phyloP scores from a whole-genome alignment of 2,329 filamentous ascomycete species.

The Trichoderma citrinoviride region DNA sequence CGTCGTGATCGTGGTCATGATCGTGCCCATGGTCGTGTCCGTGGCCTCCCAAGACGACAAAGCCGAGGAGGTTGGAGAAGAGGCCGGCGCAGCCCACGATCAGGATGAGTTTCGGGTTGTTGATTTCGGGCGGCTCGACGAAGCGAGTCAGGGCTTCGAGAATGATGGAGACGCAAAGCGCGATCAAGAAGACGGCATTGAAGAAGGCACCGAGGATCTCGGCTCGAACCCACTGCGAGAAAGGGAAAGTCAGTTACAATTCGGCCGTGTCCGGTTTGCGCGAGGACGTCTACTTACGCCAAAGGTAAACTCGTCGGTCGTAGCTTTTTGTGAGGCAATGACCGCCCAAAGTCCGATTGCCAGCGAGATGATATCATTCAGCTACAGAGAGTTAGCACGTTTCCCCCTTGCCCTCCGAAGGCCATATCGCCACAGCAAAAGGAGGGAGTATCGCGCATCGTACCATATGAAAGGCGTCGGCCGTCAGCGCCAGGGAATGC shows the following conservation, averaged over 20 bases:
- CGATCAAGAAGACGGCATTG: slow-evolving; percentile 96
- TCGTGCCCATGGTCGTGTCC: slow-evolving; percentile 72
- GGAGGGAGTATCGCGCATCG: slow-evolving; percentile 29
- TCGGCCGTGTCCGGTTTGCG: not conserved
- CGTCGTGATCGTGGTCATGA: slow-evolving; percentile 61
- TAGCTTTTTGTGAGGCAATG: slow-evolving; percentile 77
- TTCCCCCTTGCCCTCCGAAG: not conserved
- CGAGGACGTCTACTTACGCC: slow-evolving; percentile 58
- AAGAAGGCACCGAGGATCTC: slow-evolving; percentile 95
- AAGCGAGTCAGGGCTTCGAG: slow-evolving; percentile 92
- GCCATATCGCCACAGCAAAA: not conserved
- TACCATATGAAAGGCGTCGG: slow-evolving; percentile 98
- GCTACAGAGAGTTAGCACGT: slow-evolving; percentile 42
- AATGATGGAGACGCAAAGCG: slow-evolving; percentile 92
- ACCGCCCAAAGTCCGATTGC: slow-evolving; percentile 94
- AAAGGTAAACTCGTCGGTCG: slow-evolving; percentile 91
- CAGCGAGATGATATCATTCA: slow-evolving; percentile 96
- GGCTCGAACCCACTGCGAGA: slow-evolving; percentile 80
- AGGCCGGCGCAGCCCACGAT: slow-evolving; percentile 86
- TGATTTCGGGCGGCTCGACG: slow-evolving; percentile 84
- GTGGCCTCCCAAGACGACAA: slow-evolving; percentile 90
- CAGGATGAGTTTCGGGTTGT: slow-evolving; percentile 80
- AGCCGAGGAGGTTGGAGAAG: slow-evolving; percentile 81
- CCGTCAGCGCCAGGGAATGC: slow-evolving; percentile 87
- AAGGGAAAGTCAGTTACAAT: slow-evolving; percentile 26